Base-by-base conservation (phyloP, 768 basidiomycete genomes). In the Pulveroboletus sp. region DNA sequence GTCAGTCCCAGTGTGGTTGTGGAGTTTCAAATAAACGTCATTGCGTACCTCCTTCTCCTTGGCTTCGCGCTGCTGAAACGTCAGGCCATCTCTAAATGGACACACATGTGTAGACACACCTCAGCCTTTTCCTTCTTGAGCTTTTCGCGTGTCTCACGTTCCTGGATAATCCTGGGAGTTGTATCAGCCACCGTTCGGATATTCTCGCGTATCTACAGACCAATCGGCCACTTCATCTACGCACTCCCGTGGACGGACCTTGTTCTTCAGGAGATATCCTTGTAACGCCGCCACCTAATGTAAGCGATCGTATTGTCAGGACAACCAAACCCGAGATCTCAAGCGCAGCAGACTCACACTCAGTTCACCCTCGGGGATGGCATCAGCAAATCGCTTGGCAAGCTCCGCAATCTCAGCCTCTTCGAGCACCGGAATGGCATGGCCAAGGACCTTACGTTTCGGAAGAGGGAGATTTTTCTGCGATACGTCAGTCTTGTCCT, bases 211-310 rank as follows among this genome's bases (percentile, higher is more conserved):
- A 9, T 45, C 14, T 7, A 64, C 71, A 39, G 66, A 73, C 89
- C 92, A 94, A 39, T 81, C 83, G 28, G 67, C 74, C 24, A 86
- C 85, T 65, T 91, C 89, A 6, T 84, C 83, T 8, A 93, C 89
- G 55, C 84, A 88, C 67, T 92, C 87, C 52, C 79, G 77, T 36
- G 90, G 90, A n/a, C 90, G 83, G 11, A 90, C 84, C 77, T 93
- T 91, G 69, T 92, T 92, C 77, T 86, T 88, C 50, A 91, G 74
- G 35, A 93, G 76, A 65, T 92, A 92, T 3, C 90, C 90, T 73
- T 92, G 90, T 56, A 92, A 76, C 42, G 79, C 75, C 26, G 90
- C 90, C 50, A 92, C 88, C 88, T 89, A 60, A 21, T 21, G 4
- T 4, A 30, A 49, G 32, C 40, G 31, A 35, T 35, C 14, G 24